Conservation (phyloP, 768 basidiomycete species). For the Astraeus odoratus region DNA sequence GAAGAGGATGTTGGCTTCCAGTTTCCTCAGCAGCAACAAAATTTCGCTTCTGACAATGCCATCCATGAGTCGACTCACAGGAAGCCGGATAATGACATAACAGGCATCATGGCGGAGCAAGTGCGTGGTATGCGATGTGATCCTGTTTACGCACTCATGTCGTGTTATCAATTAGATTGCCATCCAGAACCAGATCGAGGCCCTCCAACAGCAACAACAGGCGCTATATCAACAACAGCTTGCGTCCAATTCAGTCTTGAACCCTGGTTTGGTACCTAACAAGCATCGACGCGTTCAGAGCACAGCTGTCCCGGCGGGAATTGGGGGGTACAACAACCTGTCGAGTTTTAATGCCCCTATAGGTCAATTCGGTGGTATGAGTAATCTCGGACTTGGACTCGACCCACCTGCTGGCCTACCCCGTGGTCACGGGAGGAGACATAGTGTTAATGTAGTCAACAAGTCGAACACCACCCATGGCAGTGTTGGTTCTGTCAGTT, state of each 20-base stretch:
- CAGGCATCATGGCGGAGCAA: constrained; percentile 94
- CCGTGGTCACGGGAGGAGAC: constrained; percentile 81
- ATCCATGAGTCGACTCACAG: constrained; percentile 39
- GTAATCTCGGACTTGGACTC: constrained; percentile 46
- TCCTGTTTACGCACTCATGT: constrained; percentile 2
- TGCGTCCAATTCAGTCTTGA: constrained; percentile 78
- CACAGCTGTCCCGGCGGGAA: constrained; percentile 61
- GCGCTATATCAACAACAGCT: constrained; percentile 86
- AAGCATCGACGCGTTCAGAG: constrained; percentile 87
- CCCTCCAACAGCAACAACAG: constrained; percentile 84
- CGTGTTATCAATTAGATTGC: constrained; percentile 52
- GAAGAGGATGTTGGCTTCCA: constrained; percentile 81
- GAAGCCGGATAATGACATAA: constrained; percentile 67
- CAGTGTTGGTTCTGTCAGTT: constrained; percentile 43
- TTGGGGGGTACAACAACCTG: constrained; percentile 37
- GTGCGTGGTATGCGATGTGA: constrained; percentile 33
- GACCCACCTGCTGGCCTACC: constrained; percentile 65
- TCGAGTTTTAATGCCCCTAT: constrained; percentile 33
- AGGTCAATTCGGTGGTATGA: constrained; percentile 58
- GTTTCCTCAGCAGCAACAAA: constrained; percentile 64
- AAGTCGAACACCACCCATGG: constrained; percentile 47
- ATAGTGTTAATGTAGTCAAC: constrained; percentile 89
- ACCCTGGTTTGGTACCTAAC: constrained; percentile 62
- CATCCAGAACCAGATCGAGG: constrained; percentile 85
- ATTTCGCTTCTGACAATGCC: constrained; percentile 19